Conservation (phyloP, 305 asterid species). For the Fraxinus baroniana region DNA sequence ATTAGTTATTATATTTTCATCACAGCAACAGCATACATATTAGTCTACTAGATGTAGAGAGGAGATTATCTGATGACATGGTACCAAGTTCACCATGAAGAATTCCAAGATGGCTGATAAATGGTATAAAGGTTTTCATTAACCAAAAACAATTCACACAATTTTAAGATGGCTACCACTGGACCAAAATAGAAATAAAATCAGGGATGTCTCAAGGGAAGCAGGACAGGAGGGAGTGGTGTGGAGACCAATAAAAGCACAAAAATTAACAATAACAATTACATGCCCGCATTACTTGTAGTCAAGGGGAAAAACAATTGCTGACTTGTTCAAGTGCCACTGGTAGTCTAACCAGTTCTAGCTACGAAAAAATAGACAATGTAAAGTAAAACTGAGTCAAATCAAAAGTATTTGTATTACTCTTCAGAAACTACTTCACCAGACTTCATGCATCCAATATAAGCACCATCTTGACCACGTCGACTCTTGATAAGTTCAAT, state of each 20-base stretch:
- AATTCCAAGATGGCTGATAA: neutral
- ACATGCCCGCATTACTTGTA: neutral
- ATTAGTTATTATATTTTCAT: neutral
- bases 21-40: neutral
- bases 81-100: neutral
- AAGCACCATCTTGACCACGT: slow-evolving; percentile 71
- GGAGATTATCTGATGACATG: neutral
- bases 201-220: neutral
- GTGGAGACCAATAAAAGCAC: neutral
- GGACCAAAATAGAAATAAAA: neutral
- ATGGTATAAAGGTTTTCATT: neutral
- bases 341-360: neutral
- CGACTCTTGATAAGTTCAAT: slow-evolving; percentile 76
- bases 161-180: neutral
- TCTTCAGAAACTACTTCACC: slow-evolving; percentile 79
- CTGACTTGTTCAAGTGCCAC: neutral
- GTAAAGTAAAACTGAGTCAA: slow-evolving; percentile 11
- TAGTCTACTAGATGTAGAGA: neutral
- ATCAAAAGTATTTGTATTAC: slow-evolving; percentile 48
- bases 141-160: neutral
- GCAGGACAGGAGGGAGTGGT: neutral
- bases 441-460: slow-evolving; percentile 97
- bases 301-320: neutral
- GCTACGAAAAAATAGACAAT: neutral
- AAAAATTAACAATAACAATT: neutral